Base-by-base conservation (phyloP, 306 rosid genomes). In the Corylus avellana region DNA sequence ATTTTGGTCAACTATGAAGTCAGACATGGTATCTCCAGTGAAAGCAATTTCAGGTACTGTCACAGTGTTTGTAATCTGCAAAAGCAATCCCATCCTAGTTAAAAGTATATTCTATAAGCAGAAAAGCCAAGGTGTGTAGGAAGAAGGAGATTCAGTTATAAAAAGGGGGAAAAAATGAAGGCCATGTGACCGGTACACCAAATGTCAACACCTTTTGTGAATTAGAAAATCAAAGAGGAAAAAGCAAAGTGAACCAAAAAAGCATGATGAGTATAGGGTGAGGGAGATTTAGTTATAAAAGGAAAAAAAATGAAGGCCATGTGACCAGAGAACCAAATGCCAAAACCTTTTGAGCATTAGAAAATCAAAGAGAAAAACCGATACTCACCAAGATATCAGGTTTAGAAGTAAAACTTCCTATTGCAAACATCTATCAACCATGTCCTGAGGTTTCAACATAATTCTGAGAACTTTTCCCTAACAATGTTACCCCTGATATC, bases 11-110 rank as follows among this genome's bases (percentile, higher is more conserved):
- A 83, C 66, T 69, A 93, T 90, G 84, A 91, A 93, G 74, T 93
- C 98, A 14, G 90, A 81, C 18, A 73, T 95, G 79, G 98, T 92
- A 84, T 92, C 98, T 66, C 98, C 98, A 0, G 98, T 92, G 91
- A 95, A 95, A 80, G 98, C 98, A 73, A 95, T 74, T 86, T 88
- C 91, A 48, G 98, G 98, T 70, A 91, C 93, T 73, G 85, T 80
- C 81, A 86, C 54, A 62, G 96, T 92, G 85, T 92, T 20, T 66
- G 97, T 90, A 78, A 95, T 88, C 98, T 92, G 91, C 85, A 85
- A 79, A 83, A 72, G 51, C 13, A 62, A 74, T 49, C 48, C 76
- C 75, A 81, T 75, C 46, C 84, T 77, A 25, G 75, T 64, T 54
- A 48, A 50, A 70, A 53, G 66, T 61, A 61, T 35, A 39, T 3